phyloP scores from a whole-genome alignment of 768 basidiomycete genomes.

The Fomitopsis pulvina region DNA sequence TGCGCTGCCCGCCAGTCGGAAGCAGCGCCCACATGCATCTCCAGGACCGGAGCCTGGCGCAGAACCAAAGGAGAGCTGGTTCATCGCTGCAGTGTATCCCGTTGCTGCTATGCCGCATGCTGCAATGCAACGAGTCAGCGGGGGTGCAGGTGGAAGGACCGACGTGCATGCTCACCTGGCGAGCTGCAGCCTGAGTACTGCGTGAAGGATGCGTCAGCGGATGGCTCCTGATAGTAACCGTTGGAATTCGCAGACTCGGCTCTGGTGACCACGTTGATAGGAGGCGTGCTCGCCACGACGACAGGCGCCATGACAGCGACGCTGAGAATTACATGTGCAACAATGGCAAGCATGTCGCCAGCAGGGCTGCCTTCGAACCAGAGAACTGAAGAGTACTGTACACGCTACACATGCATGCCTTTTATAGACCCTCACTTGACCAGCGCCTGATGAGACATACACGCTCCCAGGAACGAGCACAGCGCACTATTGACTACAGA shows the following conservation, averaged over 20 bases:
- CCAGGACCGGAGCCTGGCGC: constrained; percentile 43
- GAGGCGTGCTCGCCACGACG: too few species aligned
- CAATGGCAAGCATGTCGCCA: too few species aligned
- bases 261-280: too few species aligned
- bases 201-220: constrained; percentile 52
- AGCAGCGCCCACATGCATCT: constrained; percentile 59
- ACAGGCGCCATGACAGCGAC: too few species aligned
- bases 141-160: neutral
- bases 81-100: constrained; percentile 52
- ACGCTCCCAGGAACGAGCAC: too few species aligned
- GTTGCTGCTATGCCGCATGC: constrained; percentile 46
- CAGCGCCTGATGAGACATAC: too few species aligned
- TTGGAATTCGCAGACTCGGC: constrained; percentile 24
- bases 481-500: too few species aligned
- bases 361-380: too few species aligned
- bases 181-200: constrained; percentile 42
- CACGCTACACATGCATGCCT: too few species aligned
- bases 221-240: constrained; percentile 47
- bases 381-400: too few species aligned
- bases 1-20: constrained; percentile 39
- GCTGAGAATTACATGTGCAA: too few species aligned
- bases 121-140: constrained; percentile 11
- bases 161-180: constrained; percentile 32
- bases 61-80: constrained; percentile 50
- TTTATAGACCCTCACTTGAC: too few species aligned